These are phyloP conservation scores for Ustulina deusta DNA, from an alignment of 2,329 filamentous ascomycete genomes.

Conservation along the genomic window DNA sequence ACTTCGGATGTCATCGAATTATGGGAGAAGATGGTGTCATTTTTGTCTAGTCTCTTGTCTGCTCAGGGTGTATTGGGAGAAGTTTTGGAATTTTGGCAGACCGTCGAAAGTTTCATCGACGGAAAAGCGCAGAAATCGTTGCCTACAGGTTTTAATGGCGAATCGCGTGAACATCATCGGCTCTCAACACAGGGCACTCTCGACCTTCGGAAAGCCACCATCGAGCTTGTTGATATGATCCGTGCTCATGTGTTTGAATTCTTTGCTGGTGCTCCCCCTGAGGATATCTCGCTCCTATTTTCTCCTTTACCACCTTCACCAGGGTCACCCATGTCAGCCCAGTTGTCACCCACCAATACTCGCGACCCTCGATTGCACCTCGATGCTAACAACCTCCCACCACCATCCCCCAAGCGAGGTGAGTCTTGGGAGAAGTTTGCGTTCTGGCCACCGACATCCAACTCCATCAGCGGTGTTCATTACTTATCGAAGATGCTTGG, in stretches of 20 bases:
- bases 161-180: slow-evolving; percentile 83
- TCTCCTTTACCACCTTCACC: slow-evolving; percentile 82
- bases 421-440: slow-evolving; percentile 94
- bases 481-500: slow-evolving; percentile 86
- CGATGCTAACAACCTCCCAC: slow-evolving; percentile 80
- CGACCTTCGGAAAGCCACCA: slow-evolving; percentile 79
- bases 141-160: slow-evolving; percentile 83
- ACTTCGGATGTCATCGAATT: slow-evolving; percentile 84
- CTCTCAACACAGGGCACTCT: slow-evolving; percentile 77
- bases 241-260: slow-evolving; percentile 83
- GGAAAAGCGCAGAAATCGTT: slow-evolving; percentile 84
- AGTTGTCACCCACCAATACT: slow-evolving; percentile 66
- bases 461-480: slow-evolving; percentile 90
- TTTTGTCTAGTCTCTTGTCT: slow-evolving; percentile 80
- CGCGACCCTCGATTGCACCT: slow-evolving; percentile 83
- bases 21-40: slow-evolving; percentile 88
- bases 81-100: slow-evolving; percentile 94
- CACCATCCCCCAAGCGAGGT: slow-evolving; percentile 80
- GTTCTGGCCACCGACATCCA: slow-evolving; percentile 95
- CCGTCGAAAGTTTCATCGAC: slow-evolving; percentile 87
- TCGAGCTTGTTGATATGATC: slow-evolving; percentile 86
- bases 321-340: slow-evolving; percentile 70
- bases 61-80: slow-evolving; percentile 86
- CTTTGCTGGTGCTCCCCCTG: slow-evolving; percentile 87
- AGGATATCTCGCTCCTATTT: slow-evolving; percentile 89